A percentile compares a stretch with the other conserved stretches of the same genome.
Evolutionary conservation across 768 basidiomycete genomes (phyloP).

Genomic region (Strobilomyces confusus): DNA sequence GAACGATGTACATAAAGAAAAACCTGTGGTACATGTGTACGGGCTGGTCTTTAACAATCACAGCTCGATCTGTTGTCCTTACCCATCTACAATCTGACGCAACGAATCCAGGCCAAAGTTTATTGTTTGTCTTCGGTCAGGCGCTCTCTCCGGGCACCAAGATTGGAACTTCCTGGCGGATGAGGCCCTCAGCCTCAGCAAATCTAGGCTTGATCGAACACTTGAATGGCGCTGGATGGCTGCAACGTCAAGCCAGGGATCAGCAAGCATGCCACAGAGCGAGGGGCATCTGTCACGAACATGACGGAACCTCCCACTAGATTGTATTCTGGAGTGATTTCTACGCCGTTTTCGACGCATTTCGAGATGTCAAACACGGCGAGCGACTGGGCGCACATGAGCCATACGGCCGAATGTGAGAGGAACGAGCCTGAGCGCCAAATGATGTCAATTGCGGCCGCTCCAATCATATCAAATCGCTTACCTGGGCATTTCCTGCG

Average conservation of each 20-base stretch:
- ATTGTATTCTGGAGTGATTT: slow-evolving; percentile 43
- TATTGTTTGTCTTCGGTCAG: neutral
- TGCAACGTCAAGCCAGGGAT: neutral
- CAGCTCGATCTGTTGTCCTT: too few species aligned
- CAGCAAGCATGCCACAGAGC: neutral
- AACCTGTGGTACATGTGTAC: too few species aligned
- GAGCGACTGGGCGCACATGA: slow-evolving; percentile 32
- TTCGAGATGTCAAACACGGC: slow-evolving; percentile 44
- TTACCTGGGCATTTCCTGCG: too few species aligned
- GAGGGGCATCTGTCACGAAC: neutral
- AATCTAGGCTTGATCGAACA: slow-evolving; percentile 12
- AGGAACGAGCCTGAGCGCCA: slow-evolving; percentile 22
- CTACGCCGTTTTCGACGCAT: too few species aligned
- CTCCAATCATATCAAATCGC: neutral
- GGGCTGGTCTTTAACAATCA: too few species aligned
- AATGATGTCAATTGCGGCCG: neutral
- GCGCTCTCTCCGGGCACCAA: neutral
- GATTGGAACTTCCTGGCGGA: neutral
- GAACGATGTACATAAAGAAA: too few species aligned
- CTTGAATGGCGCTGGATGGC: slow-evolving; percentile 13
- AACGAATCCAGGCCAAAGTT: too few species aligned
- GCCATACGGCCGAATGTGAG: slow-evolving; percentile 25
- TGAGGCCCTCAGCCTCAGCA: neutral
- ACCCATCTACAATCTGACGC: too few species aligned
- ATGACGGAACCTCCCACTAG: slow-evolving; percentile 8